Conservation (phyloP, 345 rosid genomes). For the Euclidium syriacum region DNA sequence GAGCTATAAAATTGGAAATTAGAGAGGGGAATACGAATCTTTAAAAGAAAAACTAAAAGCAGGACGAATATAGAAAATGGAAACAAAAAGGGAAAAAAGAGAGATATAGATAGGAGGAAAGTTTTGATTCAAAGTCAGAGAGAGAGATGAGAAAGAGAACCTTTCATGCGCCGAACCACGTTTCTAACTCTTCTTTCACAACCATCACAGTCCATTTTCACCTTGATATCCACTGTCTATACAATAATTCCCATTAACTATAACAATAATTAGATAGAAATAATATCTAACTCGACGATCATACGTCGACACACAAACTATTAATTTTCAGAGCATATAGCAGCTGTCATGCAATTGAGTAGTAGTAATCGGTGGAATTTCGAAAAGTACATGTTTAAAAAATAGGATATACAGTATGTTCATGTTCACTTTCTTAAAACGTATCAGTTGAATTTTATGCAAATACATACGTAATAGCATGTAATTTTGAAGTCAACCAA, state of each 20-base stretch:
- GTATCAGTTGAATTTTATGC: background rate
- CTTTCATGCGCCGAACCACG: slow-evolving; percentile 73
- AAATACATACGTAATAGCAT: background rate
- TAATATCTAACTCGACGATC: too few species aligned
- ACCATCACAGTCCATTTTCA: slow-evolving; percentile 98
- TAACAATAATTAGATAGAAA: background rate
- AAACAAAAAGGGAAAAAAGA: slow-evolving; percentile 16
- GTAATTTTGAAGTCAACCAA: background rate
- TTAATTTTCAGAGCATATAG: background rate
- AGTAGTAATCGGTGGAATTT: background rate
- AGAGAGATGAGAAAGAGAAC: slow-evolving; percentile 31
- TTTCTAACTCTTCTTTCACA: slow-evolving; percentile 84
- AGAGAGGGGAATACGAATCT: slow-evolving; percentile 20
- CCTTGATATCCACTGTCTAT: slow-evolving; percentile 95
- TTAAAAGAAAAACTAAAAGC: slow-evolving; percentile 15
- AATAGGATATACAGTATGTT: too few species aligned
- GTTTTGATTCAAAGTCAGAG: slow-evolving; percentile 25
- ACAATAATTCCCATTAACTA: background rate
- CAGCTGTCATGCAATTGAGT: background rate
- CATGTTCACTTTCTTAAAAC: background rate
- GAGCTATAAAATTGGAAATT: background rate
- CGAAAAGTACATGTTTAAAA: background rate
- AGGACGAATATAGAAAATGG: slow-evolving; percentile 16
- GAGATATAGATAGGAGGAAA: slow-evolving; percentile 7
- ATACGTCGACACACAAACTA: background rate